Percentiles rank a stretch among this genome's conserved stretches.
Evolutionary conservation across 306 rosid species (phyloP).

Genomic region (Casuarina equisetifolia): DNA sequence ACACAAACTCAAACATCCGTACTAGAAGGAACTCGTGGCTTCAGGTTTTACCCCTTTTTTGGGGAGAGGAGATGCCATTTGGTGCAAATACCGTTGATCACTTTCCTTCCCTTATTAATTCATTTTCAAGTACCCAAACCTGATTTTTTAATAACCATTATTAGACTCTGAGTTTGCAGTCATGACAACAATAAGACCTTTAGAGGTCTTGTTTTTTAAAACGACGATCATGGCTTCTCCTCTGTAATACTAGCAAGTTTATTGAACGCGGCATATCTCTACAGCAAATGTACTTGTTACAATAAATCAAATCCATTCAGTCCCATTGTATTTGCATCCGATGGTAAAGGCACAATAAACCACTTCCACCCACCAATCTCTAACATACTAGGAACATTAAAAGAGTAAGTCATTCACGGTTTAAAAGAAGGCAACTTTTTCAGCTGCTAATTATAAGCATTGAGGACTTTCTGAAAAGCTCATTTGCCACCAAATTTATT

Average conservation of each 20-base stretch:
- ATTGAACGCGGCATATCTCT: not conserved
- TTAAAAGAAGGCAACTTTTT: not conserved
- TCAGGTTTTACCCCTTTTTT: not conserved
- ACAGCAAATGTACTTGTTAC: not conserved
- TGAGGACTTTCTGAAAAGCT: not conserved
- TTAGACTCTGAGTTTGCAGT: too few relatives aligned
- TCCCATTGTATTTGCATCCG: not conserved
- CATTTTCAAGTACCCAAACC: constrained; percentile 1
- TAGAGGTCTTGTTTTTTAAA: not conserved
- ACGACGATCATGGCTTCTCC: not conserved
- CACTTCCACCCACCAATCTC: not conserved
- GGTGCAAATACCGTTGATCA: not conserved
- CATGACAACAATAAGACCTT: too few relatives aligned
- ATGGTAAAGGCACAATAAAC: too few relatives aligned
- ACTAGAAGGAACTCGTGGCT: not conserved
- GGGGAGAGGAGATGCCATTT: too few relatives aligned
- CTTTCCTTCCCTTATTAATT: too few relatives aligned
- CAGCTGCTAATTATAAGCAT: not conserved
- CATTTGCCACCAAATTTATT: not conserved
- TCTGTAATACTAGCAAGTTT: not conserved
- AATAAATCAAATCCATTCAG: not conserved
- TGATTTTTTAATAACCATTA: not conserved
- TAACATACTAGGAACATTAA: not conserved
- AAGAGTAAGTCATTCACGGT: not conserved
- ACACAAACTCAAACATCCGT: not conserved